Conservation (phyloP, 2,329 filamentous ascomycete genomes). For the Exophiala mesophila region DNA sequence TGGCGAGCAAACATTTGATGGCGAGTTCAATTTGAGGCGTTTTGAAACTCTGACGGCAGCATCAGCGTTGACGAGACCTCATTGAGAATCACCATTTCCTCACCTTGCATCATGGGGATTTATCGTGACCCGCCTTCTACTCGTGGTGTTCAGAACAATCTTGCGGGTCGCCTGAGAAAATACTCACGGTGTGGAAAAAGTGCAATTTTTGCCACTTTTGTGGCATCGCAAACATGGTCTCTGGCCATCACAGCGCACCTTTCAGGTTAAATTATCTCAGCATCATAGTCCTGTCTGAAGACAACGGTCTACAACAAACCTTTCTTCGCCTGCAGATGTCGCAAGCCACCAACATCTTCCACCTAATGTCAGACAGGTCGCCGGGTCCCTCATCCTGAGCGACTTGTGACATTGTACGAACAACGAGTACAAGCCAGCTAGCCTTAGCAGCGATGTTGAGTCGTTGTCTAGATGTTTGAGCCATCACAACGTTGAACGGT, state of each 20-base stretch:
- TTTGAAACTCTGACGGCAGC: too few species aligned
- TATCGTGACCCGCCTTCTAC: slow-evolving; percentile 5
- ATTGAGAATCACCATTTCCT: too few species aligned
- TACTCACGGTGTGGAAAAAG: slow-evolving; percentile 10
- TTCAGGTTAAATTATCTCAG: too few species aligned
- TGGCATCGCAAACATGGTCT: slow-evolving; percentile 12
- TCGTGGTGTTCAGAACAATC: not conserved
- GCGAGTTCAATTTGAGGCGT: too few species aligned
- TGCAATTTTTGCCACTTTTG: slow-evolving; percentile 11
- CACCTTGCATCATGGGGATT: slow-evolving; percentile 7
- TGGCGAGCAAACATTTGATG: too few species aligned
- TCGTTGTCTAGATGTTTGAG: too few species aligned
- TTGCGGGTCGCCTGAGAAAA: not conserved
- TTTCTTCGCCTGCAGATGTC: slow-evolving; percentile 10
- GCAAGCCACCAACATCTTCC: slow-evolving; percentile 13
- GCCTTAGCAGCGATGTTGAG: too few species aligned
- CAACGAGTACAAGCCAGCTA: too few species aligned
- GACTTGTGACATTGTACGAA: not conserved
- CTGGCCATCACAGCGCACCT: slow-evolving; percentile 8
- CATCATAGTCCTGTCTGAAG: too few species aligned
- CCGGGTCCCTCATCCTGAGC: slow-evolving; percentile 3
- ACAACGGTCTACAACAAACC: not conserved
- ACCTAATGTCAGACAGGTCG: slow-evolving; percentile 11
- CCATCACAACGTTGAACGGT: too few species aligned
- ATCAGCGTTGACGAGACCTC: too few species aligned